Percentiles rank a stretch among this genome's conserved stretches.
phyloP scores from a whole-genome alignment of 768 basidiomycete species.

The Leccinum uliginosum region DNA sequence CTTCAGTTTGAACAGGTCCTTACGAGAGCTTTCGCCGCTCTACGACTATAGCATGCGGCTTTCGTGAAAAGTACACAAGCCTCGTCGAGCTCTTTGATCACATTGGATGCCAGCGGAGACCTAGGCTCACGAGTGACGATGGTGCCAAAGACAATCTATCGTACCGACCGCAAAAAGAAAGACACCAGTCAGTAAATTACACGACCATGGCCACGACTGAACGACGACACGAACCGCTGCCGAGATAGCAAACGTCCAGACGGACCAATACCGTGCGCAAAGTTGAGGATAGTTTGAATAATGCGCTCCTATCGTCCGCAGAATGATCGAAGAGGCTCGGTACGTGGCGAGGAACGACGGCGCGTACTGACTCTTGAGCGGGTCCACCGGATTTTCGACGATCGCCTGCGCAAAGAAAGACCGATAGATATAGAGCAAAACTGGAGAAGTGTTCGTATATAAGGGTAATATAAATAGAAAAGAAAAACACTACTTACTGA shows the following conservation, averaged over 20 bases:
- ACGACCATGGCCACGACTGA: background rate
- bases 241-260: conserved; percentile 60
- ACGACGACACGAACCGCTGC: conserved; percentile 39
- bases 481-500: conserved; percentile 27
- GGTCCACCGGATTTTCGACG: conserved; percentile 62
- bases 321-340: conserved; percentile 51
- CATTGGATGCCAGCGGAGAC: conserved; percentile 61
- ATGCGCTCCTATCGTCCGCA: conserved; percentile 47
- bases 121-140: conserved; percentile 72
- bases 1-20: conserved; percentile 16
- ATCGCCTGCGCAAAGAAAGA: conserved; percentile 71
- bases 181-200: background rate
- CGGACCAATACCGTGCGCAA: conserved; percentile 53
- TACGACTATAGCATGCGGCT: conserved; percentile 53
- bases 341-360: conserved; percentile 64
- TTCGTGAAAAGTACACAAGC: conserved; percentile 64
- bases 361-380: conserved; percentile 60
- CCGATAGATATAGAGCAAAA: conserved; percentile 60
- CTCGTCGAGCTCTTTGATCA: conserved; percentile 66
- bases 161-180: background rate
- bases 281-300: conserved; percentile 44
- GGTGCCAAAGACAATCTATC: conserved; percentile 71
- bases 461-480: background rate
- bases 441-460: conserved; percentile 26
- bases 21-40: conserved; percentile 65